These are phyloP conservation scores for Tagetes patula DNA, from an alignment of 129 eudicot species.

Conservation along the genomic window DNA sequence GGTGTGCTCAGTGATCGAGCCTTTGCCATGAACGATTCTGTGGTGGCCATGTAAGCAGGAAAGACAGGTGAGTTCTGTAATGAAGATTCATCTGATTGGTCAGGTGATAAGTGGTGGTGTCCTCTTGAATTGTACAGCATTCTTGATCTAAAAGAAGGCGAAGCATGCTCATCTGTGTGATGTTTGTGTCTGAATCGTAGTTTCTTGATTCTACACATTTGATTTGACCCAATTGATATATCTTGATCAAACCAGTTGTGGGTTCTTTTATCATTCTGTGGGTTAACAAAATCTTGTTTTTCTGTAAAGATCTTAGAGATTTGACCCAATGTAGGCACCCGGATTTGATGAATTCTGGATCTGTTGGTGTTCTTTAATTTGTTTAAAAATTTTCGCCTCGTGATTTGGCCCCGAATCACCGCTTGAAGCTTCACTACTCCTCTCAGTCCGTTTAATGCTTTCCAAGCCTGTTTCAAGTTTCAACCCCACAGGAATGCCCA, in stretches of 20 bases:
- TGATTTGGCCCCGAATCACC: conserved; percentile 60
- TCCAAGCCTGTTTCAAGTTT: conserved; percentile 60
- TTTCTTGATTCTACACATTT: conserved; percentile 35
- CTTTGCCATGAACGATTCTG: conserved; percentile 89
- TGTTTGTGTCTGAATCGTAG: conserved; percentile 34
- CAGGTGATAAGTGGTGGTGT: conserved; percentile 32
- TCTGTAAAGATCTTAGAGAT: conserved; percentile 26
- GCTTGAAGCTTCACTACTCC: conserved; percentile 91
- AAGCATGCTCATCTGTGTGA: conserved; percentile 41
- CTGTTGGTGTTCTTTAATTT: conserved; percentile 27
- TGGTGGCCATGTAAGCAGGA: conserved; percentile 84
- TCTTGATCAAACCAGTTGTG: conserved; percentile 33
- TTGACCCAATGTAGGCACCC: conserved; percentile 36
- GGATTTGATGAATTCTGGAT: conserved; percentile 35
- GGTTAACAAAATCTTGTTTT: conserved; percentile 30
- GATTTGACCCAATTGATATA: conserved; percentile 14
- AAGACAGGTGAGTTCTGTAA: conserved; percentile 53
- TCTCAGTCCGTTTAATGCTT: conserved; percentile 72
- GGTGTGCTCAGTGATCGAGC: conserved; percentile 82
- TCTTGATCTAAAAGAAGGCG: conserved; percentile 54
- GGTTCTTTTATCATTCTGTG: conserved; percentile 43
- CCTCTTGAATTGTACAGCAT: conserved; percentile 47
- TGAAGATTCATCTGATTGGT: conserved; percentile 45
- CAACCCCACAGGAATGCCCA: conserved; percentile 10
- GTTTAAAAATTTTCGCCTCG: conserved; percentile 40